Evolutionary conservation across 345 rosid genomes (phyloP).

Genomic region (sweet orange (Citrus sinensis)): DVS_A1.0 CM039161.1:1986001-1986500

Average conservation of each 20-base stretch:
- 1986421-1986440: not conserved
- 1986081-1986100: not conserved
- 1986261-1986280: not conserved
- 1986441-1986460: not conserved
- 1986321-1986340: not conserved
- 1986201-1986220: not conserved
- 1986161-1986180: not conserved
- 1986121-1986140: too few species aligned
- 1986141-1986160: not conserved
- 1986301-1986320: not conserved
- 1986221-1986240: not conserved
- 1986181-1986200: not conserved
- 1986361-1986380: not conserved
- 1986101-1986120: not conserved
- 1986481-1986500: too few species aligned
- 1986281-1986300: not conserved
- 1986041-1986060: not conserved
- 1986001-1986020: not conserved
- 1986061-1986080: not conserved
- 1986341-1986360: not conserved
- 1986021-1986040: not conserved
- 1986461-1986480: too few species aligned
- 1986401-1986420: not conserved
- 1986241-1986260: slow-evolving; percentile 6
- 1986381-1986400: too few species aligned